Evolutionary conservation across 345 rosid genomes (phyloP), one percentile per base, ranked within the genome.

Genomic region (Eucalyptus pauciflora): DNA sequence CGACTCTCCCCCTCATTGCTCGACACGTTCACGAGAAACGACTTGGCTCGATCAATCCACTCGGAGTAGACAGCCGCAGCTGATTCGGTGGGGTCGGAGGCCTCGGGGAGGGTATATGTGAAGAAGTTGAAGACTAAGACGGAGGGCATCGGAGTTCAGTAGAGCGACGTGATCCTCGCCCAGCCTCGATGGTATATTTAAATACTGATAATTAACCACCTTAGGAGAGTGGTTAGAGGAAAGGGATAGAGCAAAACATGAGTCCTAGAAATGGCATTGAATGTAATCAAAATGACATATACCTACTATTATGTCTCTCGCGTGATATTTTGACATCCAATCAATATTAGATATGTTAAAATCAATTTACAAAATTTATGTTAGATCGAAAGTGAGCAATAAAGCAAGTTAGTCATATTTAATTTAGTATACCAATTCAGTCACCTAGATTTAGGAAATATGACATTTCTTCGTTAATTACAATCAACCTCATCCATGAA

Each of bases 101-200:
- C 31, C 64, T 93, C 92, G 10, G 89, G 64, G 7, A 76, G 83
- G 46, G 83, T 37, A 76, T 14, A 10, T 11, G 90, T 92, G 13
- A 80, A 41, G 46, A 89, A 92, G 4, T 88, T 88, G 9, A 93
- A 67, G 86, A 20, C 27, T 45, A n/a, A 93, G 86, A 17, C 54
- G 89, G 22, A 94, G 91, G 6, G 94, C 92, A 27, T 94, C 94
- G 12, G 95, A 93, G 22, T 90, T 91, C 52, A 54, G 1, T 13
- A 97, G 95, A 25, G 94, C 96, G 81, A 89, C 90, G 43, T 92
- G 93, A 90, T 96, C 95, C 89, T 96, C 90, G 48, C 99, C 97
- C 98, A n/a, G 94, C 49, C 92, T 96, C 97, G 60, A 97, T 91
- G 85, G 91, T 52, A 52, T 18, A 3, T 8, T 52, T 52, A 17